Evolutionary conservation across 192 early-diverging fungal genomes (phyloP), one percentile per base, ranked within the genome.

Genomic region (Coemansia sp.): DNA sequence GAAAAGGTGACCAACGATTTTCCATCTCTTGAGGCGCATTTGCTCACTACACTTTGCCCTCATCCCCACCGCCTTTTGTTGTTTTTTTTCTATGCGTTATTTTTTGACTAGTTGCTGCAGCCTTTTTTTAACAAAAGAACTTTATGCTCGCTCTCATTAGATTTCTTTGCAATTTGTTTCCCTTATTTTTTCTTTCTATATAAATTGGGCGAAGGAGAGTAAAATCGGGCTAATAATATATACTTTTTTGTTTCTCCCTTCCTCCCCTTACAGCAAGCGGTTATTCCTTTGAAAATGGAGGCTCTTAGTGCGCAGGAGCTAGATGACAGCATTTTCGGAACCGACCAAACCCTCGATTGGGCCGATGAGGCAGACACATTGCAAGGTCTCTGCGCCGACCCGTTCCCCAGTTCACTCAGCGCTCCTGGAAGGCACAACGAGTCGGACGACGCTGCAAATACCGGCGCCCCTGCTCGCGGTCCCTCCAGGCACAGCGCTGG

Each of bases 271-370:
- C 28, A 11, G n/a, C 19, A 45, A 24, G 30, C n/a, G 23, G 5
- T 30, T 54, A 23, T 28, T 54, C 27, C 8, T 42, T 56, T n/a
- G 32, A 51, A 48, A 65, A 79, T 79, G 76, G 75, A 64, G 55
- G 32, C 67, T n/a, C 57, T 70, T 54, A 63, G 64, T 29, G 67
- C 60, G 14, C 63, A 79, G 54, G 76, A 73, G 42, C 50, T 79
- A 58, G 76, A 79, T 61, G 76, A 79, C 64, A 79, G 76, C 67
- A 67, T 79, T 57, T 79, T 79, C 61, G 64, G 64, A 42, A 69
- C 67, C 30, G 71, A 72, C n/a, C 50, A 64, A 9, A 63, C 65
- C 32, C 70, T 79, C 71, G 76, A 79, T 64, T 79, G 76, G 76
- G 76, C 76, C 52, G 76, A 79, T 19, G 76, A 79, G 46, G 71